Conservation (phyloP, 164 flowering plant genomes). For the Nymphaea thermarum region DNA sequence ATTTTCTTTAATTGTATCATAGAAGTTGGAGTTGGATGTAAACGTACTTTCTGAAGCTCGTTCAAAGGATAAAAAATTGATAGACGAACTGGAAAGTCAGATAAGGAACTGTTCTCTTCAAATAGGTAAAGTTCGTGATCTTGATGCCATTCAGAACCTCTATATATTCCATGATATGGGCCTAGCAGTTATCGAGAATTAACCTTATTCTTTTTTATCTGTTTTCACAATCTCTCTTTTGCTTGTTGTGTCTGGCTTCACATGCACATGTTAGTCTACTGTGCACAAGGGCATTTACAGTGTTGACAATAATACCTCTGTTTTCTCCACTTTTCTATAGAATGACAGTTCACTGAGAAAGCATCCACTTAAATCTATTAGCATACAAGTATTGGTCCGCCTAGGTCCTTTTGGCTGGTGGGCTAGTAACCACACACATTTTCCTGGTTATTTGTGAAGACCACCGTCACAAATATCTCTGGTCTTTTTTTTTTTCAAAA, state of each 20-base stretch:
- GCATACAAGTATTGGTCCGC: too few relatives aligned
- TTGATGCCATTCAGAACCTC: too few relatives aligned
- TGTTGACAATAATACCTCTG: neutral
- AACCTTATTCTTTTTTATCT: neutral
- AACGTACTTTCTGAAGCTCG: conserved; percentile 45
- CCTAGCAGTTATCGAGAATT: neutral
- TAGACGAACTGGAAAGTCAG: conserved; percentile 57
- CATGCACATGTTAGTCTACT: neutral
- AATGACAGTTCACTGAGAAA: neutral
- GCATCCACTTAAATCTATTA: too few relatives aligned
- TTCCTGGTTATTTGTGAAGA: too few relatives aligned
- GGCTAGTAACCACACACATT: too few relatives aligned
- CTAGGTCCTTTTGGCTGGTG: too few relatives aligned
- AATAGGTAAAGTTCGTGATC: conserved; percentile 35
- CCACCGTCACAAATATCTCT: too few relatives aligned
- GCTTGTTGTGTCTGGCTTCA: neutral
- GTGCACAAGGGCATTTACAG: too few relatives aligned
- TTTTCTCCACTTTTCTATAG: neutral
- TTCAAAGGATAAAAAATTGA: conserved; percentile 40
- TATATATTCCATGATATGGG: neutral
- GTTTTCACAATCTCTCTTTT: neutral
- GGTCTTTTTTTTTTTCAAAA: too few relatives aligned
- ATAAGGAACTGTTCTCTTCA: conserved; percentile 56
- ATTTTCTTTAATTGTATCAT: conserved; percentile 3
- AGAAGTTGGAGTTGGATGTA: conserved; percentile 57